phyloP scores from a whole-genome alignment of 2,329 filamentous ascomycete genomes.

The Byssochlamys sp. region DNA sequence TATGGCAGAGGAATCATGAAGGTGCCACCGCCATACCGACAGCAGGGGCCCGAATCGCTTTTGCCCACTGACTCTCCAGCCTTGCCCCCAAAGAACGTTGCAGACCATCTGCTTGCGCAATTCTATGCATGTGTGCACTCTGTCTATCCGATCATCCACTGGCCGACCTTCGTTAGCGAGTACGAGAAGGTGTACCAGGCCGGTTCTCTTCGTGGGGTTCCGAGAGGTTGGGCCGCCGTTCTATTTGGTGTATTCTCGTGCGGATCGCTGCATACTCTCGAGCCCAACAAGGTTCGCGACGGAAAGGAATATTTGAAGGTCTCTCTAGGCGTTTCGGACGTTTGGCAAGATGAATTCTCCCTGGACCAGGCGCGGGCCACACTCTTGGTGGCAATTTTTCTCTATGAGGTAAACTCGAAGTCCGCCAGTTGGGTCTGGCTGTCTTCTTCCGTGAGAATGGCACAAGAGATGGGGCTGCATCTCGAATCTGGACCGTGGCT shows the following conservation, averaged over 20 bases:
- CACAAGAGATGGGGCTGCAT: constrained; percentile 76
- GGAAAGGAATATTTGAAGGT: constrained; percentile 61
- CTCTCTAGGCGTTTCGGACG: constrained; percentile 61
- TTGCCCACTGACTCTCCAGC: constrained; percentile 51
- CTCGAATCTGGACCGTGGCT: constrained; percentile 64
- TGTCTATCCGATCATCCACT: constrained; percentile 77
- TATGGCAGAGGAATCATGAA: constrained; percentile 73
- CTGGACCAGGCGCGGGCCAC: constrained; percentile 66
- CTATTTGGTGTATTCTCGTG: constrained; percentile 78
- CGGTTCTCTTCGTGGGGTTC: constrained; percentile 50
- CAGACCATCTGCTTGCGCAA: constrained; percentile 62
- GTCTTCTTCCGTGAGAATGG: constrained; percentile 65
- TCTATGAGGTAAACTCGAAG: constrained; percentile 77
- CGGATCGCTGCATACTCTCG: constrained; percentile 62
- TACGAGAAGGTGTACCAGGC: constrained; percentile 67
- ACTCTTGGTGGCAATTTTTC: constrained; percentile 65
- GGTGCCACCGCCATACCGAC: constrained; percentile 59
- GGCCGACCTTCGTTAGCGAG: constrained; percentile 68
- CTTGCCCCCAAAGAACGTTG: constrained; percentile 59
- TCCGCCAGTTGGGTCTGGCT: constrained; percentile 81
- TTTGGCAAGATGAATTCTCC: constrained; percentile 69
- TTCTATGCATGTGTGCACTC: constrained; percentile 71
- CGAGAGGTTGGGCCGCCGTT: constrained; percentile 64
- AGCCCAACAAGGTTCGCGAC: constrained; percentile 47
- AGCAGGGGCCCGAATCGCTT: constrained; percentile 38